A percentile compares a stretch with the other conserved stretches of the same genome.
Conservation (phyloP, 169 alveolate genomes). For the Plasmodium vivax region DNA sequence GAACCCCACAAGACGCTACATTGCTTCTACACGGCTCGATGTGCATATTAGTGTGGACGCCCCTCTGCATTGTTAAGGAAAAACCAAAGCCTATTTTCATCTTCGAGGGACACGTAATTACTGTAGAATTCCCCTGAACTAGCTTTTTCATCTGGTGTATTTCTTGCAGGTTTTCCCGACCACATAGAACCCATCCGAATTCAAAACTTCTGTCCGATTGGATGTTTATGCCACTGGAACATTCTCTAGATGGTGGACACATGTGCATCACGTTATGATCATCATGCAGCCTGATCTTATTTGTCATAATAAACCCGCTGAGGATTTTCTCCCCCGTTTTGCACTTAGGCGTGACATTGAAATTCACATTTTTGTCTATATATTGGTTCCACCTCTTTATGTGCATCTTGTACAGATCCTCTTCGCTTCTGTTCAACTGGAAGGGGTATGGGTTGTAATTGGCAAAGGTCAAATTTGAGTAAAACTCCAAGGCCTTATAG, state of each 20-base stretch:
- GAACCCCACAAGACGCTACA: background rate
- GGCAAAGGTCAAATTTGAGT: constrained; percentile 60
- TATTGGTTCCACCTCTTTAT: constrained; percentile 61
- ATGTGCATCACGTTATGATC: constrained; percentile 28
- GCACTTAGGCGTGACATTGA: constrained; percentile 49
- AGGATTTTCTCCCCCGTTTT: constrained; percentile 37
- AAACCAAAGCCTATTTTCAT: constrained; percentile 75
- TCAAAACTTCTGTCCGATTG: constrained; percentile 60
- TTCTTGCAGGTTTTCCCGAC: constrained; percentile 40
- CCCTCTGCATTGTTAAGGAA: constrained; percentile 33
- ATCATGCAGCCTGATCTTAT: constrained; percentile 9
- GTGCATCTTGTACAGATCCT: constrained; percentile 40
- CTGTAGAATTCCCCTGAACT: constrained; percentile 8
- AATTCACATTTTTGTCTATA: constrained; percentile 62
- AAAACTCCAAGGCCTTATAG: constrained; percentile 60
- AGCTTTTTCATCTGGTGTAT: constrained; percentile 41
- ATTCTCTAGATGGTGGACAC: constrained; percentile 33
- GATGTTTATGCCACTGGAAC: constrained; percentile 62
- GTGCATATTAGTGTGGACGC: constrained; percentile 10
- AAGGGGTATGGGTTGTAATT: constrained; percentile 35
- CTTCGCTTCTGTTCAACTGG: constrained; percentile 31
- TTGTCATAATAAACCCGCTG: constrained; percentile 71
- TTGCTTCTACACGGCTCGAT: constrained; percentile 66
- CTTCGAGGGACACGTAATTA: constrained; percentile 36
- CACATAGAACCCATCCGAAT: constrained; percentile 74